Base-by-base conservation (phyloP, 352 stramenopile genomes). In the Aphanomyces stellatus region DNA sequence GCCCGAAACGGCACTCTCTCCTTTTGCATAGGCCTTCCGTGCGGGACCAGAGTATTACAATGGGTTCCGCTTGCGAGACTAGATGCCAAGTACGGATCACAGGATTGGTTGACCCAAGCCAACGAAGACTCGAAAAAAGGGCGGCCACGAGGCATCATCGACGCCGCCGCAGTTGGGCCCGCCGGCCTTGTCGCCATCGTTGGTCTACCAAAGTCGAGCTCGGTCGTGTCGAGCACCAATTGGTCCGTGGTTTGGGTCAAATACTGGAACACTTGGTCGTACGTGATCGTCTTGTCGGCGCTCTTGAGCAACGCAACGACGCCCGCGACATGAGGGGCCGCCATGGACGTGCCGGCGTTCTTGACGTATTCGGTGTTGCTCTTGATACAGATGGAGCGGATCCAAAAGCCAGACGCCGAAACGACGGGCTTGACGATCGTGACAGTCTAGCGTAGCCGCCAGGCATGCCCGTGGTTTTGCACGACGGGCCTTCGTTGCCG, bases 231-330 rank as follows among this genome's bases (percentile, higher is more conserved):
- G 53, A 48, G 25, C 30, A 43, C 56, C 33, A 40, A 25, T 13
- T 60, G 63, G 41, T 73, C 63, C 1, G 62, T 37, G 5, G 69
- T 63, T 17, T 22, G 6, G 17, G 40, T 62, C 34, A 73, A 43
- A 27, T 60, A 60, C 3, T 17, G 17, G 30, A 40, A 43, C 3
- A 60, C 40, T 2, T 72, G 11, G 3, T 63, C 51, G 42, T 65
- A 76, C 49, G 55, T 71, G 19, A 75, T 65, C 25, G 75, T 65
- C 46, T 76, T 76, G 10, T 53, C 71, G n/a, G 81, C 62, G n/a
- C 64, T 67, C n/a, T 86, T 55, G 49, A 75, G 37, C 60, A 88
- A 63, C 15, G 80, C 80, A 4, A 84, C 79, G 17, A 75, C 76
- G 37, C 71, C 71, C 0, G 68, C 30, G 11, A 78, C 73, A 13